phyloP scores from a whole-genome alignment of 805 yeast species.

The Starmerella stigmatis region DNA sequence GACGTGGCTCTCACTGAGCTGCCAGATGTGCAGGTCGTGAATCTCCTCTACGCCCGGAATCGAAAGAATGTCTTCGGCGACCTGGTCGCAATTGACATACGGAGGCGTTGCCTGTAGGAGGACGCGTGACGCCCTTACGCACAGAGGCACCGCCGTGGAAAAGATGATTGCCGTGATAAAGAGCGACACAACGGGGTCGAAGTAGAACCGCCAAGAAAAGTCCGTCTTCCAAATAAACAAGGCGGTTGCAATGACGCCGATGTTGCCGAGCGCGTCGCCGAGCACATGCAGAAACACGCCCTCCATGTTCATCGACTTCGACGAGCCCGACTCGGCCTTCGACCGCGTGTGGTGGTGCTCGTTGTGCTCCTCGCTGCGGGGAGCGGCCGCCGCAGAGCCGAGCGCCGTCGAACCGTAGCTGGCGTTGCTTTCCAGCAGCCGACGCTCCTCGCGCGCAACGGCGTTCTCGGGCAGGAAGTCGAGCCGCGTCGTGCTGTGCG shows the following conservation, averaged over 20 bases:
- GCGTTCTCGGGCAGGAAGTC: constrained; percentile 21
- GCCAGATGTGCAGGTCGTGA: constrained; percentile 97
- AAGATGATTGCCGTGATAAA: constrained; percentile 81
- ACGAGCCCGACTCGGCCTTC: constrained; percentile 22
- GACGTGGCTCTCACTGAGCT: constrained; percentile 71
- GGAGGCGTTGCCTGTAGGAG: constrained; percentile 87
- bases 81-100: constrained; percentile 63
- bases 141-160: constrained; percentile 81
- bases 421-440: constrained; percentile 16
- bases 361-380: constrained; percentile 1
- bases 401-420: constrained; percentile 20
- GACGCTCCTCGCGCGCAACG: constrained; percentile 23
- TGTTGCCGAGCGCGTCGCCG: constrained; percentile 92
- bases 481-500: constrained; percentile 20
- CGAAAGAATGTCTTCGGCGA: constrained; percentile 54
- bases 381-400: no score
- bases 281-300: constrained; percentile 92
- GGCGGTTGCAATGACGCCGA: constrained; percentile 87
- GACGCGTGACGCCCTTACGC: constrained; percentile 76
- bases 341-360: constrained; percentile 30
- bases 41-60: constrained; percentile 70
- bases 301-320: constrained; percentile 83
- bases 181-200: constrained; percentile 79
- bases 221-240: constrained; percentile 88
- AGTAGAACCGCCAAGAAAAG: constrained; percentile 73